These are phyloP conservation scores for Phytophthora fragariaefolia DNA, from an alignment of 352 stramenopile genomes.

Conservation along the genomic window DNA sequence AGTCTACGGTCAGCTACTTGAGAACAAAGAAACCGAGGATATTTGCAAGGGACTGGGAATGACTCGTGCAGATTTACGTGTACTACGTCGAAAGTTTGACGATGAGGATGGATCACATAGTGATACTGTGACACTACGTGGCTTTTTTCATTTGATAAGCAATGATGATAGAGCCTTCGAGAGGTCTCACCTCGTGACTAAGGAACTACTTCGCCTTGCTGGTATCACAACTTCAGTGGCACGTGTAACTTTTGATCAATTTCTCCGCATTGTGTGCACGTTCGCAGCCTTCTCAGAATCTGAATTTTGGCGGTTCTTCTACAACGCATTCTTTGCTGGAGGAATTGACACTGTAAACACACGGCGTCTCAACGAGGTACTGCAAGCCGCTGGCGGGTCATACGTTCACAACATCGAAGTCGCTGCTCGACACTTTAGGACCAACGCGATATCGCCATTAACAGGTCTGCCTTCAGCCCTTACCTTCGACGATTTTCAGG, in stretches of 20 bases:
- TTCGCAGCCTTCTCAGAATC: conserved; percentile 57
- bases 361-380: conserved; percentile 42
- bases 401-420: conserved; percentile 57
- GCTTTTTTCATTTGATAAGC: conserved; percentile 73
- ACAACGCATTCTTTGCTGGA: conserved; percentile 50
- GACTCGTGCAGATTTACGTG: conserved; percentile 35
- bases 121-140: conserved; percentile 44
- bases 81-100: conserved; percentile 46
- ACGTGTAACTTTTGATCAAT: conserved; percentile 65
- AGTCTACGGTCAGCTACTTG: conserved; percentile 27
- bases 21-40: conserved; percentile 34
- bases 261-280: conserved; percentile 49
- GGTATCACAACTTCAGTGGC: conserved; percentile 26
- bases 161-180: conserved; percentile 43
- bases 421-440: conserved; percentile 46
- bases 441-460: conserved; percentile 30
- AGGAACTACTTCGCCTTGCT: conserved; percentile 47
- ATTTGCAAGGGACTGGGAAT: conserved; percentile 49
- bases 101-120: conserved; percentile 43
- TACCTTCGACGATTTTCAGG: conserved; percentile 63
- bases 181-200: conserved; percentile 49
- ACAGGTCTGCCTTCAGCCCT: conserved; percentile 26
- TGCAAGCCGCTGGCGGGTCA: conserved; percentile 49
- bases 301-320: conserved; percentile 68
- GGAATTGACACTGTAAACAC: conserved; percentile 40